Conservation (phyloP, 1,284 basidiomycete genomes). For the Garcileccinum viscosum region DNA sequence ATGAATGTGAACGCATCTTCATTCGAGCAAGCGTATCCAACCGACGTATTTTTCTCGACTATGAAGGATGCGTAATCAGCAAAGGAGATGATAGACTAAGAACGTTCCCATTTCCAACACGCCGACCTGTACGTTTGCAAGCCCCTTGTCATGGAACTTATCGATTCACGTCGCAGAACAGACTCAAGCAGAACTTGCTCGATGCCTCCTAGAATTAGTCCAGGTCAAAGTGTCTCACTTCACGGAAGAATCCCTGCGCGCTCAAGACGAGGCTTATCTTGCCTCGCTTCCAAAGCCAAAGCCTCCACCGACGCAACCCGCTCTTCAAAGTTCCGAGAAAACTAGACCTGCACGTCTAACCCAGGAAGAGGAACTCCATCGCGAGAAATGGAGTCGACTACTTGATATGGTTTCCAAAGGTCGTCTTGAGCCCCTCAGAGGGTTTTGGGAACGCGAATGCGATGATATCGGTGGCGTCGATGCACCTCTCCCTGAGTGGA, state of each 20-base stretch:
- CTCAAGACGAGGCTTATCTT: conserved; percentile 86
- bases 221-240: conserved; percentile 87
- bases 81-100: conserved; percentile 79
- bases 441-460: conserved; percentile 84
- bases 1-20: conserved; percentile 85
- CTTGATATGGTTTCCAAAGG: conserved; percentile 91
- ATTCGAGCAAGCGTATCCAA: conserved; percentile 88
- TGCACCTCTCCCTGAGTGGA: conserved; percentile 69
- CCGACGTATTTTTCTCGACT: conserved; percentile 87
- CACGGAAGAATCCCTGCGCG: conserved; percentile 83
- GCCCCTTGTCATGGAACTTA: neutral
- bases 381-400: conserved; percentile 81
- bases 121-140: conserved; percentile 76
- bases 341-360: conserved; percentile 66
- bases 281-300: conserved; percentile 84
- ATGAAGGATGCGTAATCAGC: conserved; percentile 70
- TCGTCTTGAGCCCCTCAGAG: conserved; percentile 78
- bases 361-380: conserved; percentile 77
- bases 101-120: conserved; percentile 92
- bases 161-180: conserved; percentile 40
- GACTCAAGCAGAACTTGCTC: conserved; percentile 89
- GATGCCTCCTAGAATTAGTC: conserved; percentile 89
- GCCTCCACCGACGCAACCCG: conserved; percentile 44
- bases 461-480: conserved; percentile 65
- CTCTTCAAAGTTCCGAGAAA: conserved; percentile 46